Evolutionary conservation across 164 flowering plant species (phyloP).

Genomic region (Vitis cinerea): DNA sequence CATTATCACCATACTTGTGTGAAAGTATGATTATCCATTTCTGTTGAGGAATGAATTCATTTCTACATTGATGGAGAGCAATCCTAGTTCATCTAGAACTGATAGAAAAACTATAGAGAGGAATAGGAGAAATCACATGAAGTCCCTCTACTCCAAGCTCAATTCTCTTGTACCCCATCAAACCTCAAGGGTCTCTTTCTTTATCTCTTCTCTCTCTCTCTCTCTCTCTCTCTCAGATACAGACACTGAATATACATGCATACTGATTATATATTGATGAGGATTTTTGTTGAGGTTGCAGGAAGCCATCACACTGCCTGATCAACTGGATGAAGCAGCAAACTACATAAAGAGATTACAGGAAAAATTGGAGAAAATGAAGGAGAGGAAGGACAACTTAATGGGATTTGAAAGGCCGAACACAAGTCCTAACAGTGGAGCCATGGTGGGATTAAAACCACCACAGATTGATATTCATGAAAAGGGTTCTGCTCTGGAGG

Average conservation of each 20-base stretch:
- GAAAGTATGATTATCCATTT: not conserved
- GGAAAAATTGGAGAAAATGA: constrained; percentile 52
- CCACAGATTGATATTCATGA: constrained; percentile 46
- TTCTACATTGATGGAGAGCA: constrained; percentile 17
- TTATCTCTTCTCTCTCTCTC: not conserved
- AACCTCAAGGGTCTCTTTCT: constrained; percentile 28
- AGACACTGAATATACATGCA: not conserved
- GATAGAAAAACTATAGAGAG: constrained; percentile 67
- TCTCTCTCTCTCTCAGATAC: not conserved
- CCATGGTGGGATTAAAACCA: not conserved
- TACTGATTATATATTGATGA: not conserved
- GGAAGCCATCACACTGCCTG: constrained; percentile 44
- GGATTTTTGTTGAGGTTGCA: constrained; percentile 16
- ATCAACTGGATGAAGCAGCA: constrained; percentile 59
- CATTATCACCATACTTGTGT: not conserved
- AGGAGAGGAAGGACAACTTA: constrained; percentile 41
- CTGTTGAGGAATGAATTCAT: not conserved
- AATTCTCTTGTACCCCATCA: constrained; percentile 50
- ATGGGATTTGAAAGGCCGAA: constrained; percentile 6
- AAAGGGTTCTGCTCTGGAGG: constrained; percentile 42
- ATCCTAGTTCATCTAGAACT: constrained; percentile 28
- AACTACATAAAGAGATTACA: constrained; percentile 57
- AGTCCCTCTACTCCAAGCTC: constrained; percentile 53
- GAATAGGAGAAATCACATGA: constrained; percentile 72
- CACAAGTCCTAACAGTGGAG: not conserved